A percentile compares a stretch with the other conserved stretches of the same genome.
These are phyloP conservation scores for Hagleromyces aurorensis DNA, from an alignment of 805 yeast species.

Conservation along the genomic window DNA sequence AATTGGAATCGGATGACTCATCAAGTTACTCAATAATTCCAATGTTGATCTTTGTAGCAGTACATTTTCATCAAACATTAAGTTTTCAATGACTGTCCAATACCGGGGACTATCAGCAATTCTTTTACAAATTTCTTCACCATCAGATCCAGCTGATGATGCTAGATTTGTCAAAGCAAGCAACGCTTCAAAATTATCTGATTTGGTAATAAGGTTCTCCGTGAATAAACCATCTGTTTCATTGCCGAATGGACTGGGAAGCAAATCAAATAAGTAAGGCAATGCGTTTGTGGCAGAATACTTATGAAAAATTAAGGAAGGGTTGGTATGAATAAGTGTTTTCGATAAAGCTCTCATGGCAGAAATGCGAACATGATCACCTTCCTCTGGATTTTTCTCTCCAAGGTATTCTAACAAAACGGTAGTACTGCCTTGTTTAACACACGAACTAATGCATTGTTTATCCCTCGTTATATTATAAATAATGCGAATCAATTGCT, in stretches of 20 bases:
- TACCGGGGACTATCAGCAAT: constrained; percentile 31
- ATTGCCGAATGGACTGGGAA: constrained; percentile 13
- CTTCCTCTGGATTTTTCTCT: constrained; percentile 9
- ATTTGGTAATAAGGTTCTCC: constrained; percentile 18
- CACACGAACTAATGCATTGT: constrained; percentile 25
- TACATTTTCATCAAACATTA: constrained; percentile 38
- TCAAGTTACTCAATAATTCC: constrained; percentile 57
- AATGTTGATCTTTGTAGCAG: constrained; percentile 51
- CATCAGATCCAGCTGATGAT: constrained; percentile 35
- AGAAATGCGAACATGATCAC: constrained; percentile 21
- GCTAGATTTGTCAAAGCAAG: constrained; percentile 64
- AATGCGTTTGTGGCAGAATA: constrained; percentile 36
- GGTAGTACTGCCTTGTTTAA: constrained; percentile 41
- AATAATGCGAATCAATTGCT: constrained; percentile 28
- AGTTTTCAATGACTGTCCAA: constrained; percentile 40
- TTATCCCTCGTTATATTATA: constrained; percentile 27
- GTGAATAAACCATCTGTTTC: constrained; percentile 7
- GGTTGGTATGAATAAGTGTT: constrained; percentile 40
- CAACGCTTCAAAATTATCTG: constrained; percentile 44
- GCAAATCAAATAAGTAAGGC: constrained; percentile 39
- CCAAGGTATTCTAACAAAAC: constrained; percentile 34
- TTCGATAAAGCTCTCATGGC: constrained; percentile 40
- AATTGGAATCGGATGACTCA: constrained; percentile 34
- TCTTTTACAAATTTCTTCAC: constrained; percentile 31
- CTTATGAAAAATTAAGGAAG: constrained; percentile 36